Conservation (phyloP, 352 stramenopile species). For the Phytophthora sp. region DNA sequence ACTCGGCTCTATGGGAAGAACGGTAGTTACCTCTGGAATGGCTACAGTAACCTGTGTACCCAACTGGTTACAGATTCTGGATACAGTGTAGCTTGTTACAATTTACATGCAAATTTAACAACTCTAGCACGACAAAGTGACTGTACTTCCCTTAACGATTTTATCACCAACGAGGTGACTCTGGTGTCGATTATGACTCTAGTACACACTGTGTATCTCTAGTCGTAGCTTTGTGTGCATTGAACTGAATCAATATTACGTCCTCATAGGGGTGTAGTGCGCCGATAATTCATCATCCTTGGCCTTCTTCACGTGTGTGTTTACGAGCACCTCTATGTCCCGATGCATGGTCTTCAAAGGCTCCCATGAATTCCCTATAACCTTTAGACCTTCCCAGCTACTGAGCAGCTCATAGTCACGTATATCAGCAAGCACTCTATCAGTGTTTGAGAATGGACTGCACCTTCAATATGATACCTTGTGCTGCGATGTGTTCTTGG, state of each 20-base stretch:
- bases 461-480: constrained; percentile 27
- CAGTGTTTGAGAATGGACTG: background rate
- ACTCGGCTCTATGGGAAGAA: background rate
- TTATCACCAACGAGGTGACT: background rate
- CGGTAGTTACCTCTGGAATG: too few relatives aligned
- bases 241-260: background rate
- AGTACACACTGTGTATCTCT: constrained; percentile 8
- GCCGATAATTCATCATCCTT: background rate
- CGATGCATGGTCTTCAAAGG: background rate
- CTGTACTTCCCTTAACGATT: background rate
- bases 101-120: background rate
- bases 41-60: background rate
- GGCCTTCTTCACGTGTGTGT: background rate
- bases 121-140: too few relatives aligned
- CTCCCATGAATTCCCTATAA: constrained; percentile 10
- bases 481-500: constrained; percentile 24
- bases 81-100: too few relatives aligned
- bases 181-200: constrained; percentile 1
- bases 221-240: background rate
- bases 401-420: background rate
- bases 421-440: background rate
- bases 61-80: constrained; percentile 3
- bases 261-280: background rate
- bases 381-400: constrained; percentile 1
- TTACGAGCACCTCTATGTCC: background rate